A percentile compares a stretch with the other conserved stretches of the same genome.
These are phyloP conservation scores for Backusella parvicylindrica DNA, from an alignment of 192 early-diverging fungal genomes.

Conservation along the genomic window DNA sequence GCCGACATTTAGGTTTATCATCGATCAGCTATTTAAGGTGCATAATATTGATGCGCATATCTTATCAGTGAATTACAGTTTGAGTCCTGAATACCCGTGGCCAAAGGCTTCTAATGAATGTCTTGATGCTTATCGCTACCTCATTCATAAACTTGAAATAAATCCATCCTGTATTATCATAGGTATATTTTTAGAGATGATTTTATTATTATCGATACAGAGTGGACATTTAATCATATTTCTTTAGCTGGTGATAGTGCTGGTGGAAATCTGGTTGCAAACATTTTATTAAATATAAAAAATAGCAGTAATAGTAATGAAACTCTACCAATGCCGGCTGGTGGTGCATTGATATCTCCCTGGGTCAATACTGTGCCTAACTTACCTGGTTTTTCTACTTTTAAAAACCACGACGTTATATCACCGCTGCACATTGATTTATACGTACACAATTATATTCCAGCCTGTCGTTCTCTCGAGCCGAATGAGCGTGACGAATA, in stretches of 20 bases:
- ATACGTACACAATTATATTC: background rate
- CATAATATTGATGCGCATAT: background rate
- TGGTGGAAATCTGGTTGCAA: conserved; percentile 11
- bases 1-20: background rate
- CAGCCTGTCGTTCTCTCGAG: background rate
- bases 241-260: conserved; percentile 10
- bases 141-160: background rate
- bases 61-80: conserved; percentile 5
- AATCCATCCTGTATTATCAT: background rate
- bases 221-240: background rate
- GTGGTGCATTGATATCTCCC: background rate
- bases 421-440: background rate
- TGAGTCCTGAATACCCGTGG: background rate
- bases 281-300: background rate
- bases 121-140: conserved; percentile 4
- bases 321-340: conserved; percentile 7
- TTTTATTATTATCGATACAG: too few species aligned
- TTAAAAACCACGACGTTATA: background rate
- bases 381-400: background rate
- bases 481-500: background rate
- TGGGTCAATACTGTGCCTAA: background rate
- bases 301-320: background rate
- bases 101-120: conserved; percentile 6
- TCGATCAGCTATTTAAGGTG: background rate
- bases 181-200: background rate